phyloP scores from a whole-genome alignment of 495 filamentous ascomycete genomes.

The Neurospora africana region DNA sequence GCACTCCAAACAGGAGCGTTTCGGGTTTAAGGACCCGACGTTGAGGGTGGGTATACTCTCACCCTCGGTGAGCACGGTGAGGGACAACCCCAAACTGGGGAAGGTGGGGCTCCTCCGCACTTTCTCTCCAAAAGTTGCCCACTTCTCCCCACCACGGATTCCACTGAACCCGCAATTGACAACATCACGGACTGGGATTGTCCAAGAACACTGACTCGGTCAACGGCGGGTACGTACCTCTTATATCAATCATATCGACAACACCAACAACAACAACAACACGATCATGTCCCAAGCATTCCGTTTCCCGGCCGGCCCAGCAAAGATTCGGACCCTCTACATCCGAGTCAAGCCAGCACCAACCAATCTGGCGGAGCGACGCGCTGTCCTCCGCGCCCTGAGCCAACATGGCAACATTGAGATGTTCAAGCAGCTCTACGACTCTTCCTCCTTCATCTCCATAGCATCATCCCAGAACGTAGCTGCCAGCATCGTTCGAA shows the following conservation, averaged over 20 bases:
- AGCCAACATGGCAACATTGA: conserved; percentile 68
- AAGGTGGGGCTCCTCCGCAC: background rate
- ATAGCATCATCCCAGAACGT: conserved; percentile 18
- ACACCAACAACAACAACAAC: background rate
- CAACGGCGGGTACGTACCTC: background rate
- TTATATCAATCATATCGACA: background rate
- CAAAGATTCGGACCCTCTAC: conserved; percentile 36
- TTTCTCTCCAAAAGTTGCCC: background rate
- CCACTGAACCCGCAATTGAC: background rate
- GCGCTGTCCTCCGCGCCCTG: conserved; percentile 58
- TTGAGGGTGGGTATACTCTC: background rate
- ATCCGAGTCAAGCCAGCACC: conserved; percentile 56
- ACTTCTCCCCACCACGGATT: background rate
- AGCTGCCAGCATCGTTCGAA: conserved; percentile 13
- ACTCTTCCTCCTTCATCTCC: conserved; percentile 32
- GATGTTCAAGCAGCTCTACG: conserved; percentile 59
- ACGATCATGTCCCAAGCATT: background rate
- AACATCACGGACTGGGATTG: background rate
- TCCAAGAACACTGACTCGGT: background rate
- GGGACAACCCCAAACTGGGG: background rate
- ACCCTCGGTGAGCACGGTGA: background rate
- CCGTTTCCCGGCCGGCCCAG: background rate
- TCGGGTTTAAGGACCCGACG: background rate
- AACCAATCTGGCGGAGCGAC: conserved; percentile 55
- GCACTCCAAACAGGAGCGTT: background rate